A percentile compares a stretch with the other conserved stretches of the same genome.
Conservation (phyloP, 176 grass and related monocot genomes). For the Bonia amplexicaulis region DNA sequence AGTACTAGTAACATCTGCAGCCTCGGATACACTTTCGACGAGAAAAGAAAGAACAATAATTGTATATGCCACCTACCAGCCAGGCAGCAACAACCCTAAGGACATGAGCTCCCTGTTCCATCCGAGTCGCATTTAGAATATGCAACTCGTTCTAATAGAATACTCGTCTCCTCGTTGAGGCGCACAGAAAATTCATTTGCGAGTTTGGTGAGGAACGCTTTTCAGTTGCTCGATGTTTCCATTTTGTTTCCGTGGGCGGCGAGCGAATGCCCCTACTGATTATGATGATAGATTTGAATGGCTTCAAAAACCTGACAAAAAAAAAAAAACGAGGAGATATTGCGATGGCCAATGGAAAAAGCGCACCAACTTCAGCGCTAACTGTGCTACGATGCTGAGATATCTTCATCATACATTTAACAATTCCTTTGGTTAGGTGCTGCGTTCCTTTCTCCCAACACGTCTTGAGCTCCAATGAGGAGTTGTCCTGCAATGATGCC, state of each 20-base stretch:
- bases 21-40: neutral
- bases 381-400: constrained; percentile 21
- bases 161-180: neutral
- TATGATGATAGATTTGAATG: neutral
- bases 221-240: neutral
- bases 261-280: neutral
- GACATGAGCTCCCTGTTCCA: neutral
- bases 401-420: constrained; percentile 19
- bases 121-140: constrained; percentile 10
- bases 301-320: neutral
- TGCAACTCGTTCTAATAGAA: neutral
- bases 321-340: constrained; percentile 5
- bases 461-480: neutral
- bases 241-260: neutral
- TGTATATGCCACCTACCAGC: neutral
- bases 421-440: constrained; percentile 25
- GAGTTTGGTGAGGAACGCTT: constrained; percentile 24
- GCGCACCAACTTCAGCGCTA: neutral
- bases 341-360: neutral
- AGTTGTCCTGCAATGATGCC: neutral
- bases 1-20: neutral
- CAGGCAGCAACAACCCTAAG: neutral
- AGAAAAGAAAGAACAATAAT: neutral
- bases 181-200: neutral
- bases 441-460: constrained; percentile 31